phyloP scores from a whole-genome alignment of 2,329 filamentous ascomycete species.

The Diaporthe humulicola region DNA sequence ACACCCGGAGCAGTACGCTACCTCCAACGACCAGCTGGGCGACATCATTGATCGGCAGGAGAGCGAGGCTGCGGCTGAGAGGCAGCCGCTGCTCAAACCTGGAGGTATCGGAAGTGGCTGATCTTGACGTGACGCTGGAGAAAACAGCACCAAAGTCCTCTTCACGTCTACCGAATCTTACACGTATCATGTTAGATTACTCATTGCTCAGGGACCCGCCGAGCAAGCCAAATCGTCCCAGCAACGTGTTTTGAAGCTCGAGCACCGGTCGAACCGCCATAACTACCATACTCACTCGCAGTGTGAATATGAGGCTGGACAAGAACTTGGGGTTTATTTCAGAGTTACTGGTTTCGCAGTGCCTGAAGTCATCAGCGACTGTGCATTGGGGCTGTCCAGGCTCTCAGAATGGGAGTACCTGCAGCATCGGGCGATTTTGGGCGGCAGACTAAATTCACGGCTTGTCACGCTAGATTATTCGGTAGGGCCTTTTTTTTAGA shows the following conservation, averaged over 20 bases:
- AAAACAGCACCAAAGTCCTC: neutral
- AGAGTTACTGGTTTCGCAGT: neutral
- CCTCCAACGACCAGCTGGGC: constrained; percentile 65
- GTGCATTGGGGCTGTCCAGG: neutral
- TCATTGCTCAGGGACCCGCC: neutral
- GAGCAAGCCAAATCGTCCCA: neutral
- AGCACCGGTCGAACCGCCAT: neutral
- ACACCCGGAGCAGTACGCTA: constrained; percentile 65
- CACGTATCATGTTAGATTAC: neutral
- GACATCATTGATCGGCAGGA: constrained; percentile 65
- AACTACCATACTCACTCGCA: neutral
- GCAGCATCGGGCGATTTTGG: no score
- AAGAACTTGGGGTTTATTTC: neutral
- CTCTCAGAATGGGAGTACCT: neutral
- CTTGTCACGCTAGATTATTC: neutral
- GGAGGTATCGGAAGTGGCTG: constrained; percentile 63
- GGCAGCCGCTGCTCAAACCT: constrained; percentile 62
- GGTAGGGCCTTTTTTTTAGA: neutral
- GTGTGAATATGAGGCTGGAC: neutral
- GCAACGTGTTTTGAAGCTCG: neutral
- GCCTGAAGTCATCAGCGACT: no score
- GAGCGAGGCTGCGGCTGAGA: constrained; percentile 63
- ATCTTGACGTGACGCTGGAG: constrained; percentile 48
- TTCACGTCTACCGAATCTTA: neutral
- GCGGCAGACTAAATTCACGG: neutral